Conservation (phyloP, 2,329 filamentous ascomycete genomes). For the Pseudogymnoascus sp. region DNA sequence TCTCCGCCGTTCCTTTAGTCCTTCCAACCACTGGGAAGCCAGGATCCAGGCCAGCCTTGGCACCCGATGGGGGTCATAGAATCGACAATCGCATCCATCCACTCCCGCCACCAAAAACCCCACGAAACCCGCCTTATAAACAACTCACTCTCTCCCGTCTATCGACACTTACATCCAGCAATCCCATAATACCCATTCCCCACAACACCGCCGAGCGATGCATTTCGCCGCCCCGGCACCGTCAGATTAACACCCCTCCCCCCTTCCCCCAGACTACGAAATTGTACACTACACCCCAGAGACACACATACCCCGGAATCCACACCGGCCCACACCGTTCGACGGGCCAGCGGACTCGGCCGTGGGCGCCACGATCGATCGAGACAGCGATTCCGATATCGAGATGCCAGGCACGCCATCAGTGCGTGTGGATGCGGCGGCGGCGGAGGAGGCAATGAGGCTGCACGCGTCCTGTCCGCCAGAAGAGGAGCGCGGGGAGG, state of each 20-base stretch:
- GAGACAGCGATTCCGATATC: neutral
- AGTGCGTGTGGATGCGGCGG: constrained; percentile 1
- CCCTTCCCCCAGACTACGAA: neutral
- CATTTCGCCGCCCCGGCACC: constrained; percentile 1
- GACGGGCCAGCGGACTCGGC: constrained; percentile 1
- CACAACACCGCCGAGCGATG: neutral
- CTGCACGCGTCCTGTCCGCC: constrained; percentile 36
- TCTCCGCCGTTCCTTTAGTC: neutral
- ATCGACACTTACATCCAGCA: neutral
- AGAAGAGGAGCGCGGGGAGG: constrained; percentile 32
- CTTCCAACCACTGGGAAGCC: constrained; percentile 1
- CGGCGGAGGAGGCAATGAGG: neutral
- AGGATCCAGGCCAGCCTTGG: neutral
- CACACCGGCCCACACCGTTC: neutral
- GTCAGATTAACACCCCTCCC: neutral
- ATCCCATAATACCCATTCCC: neutral
- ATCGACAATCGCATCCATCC: constrained; percentile 7
- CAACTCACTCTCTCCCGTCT: neutral
- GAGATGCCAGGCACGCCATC: constrained; percentile 8
- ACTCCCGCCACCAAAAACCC: constrained; percentile 7
- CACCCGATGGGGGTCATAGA: constrained; percentile 7
- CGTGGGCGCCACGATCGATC: neutral
- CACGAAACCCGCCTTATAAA: constrained; percentile 9
- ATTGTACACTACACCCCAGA: neutral
- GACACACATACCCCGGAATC: neutral